These are phyloP conservation scores for Cladobotryum protrusum DNA, from an alignment of 2,329 filamentous ascomycete species.

Conservation along the genomic window DNA sequence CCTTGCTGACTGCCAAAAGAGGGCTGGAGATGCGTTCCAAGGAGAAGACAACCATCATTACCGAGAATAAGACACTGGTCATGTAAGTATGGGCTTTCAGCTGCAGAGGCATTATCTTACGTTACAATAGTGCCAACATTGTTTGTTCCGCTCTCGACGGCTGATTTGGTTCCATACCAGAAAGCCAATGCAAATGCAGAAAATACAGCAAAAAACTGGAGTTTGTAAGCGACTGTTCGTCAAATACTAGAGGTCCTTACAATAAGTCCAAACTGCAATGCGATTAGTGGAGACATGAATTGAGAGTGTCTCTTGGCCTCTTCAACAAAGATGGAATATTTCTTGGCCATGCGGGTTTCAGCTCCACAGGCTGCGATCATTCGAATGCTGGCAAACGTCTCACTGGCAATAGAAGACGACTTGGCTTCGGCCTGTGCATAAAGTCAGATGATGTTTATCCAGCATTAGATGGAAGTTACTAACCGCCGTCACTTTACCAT, in stretches of 20 bases:
- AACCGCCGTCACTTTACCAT: constrained; percentile 51
- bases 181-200: constrained; percentile 52
- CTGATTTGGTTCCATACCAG: constrained; percentile 55
- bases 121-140: constrained; percentile 50
- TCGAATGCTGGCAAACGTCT: constrained; percentile 88
- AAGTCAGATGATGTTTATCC: not conserved
- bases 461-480: constrained; percentile 18
- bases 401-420: constrained; percentile 68
- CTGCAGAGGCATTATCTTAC: constrained; percentile 27
- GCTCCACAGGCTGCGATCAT: constrained; percentile 92
- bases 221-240: constrained; percentile 9
- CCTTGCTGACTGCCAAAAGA: constrained; percentile 62
- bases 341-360: constrained; percentile 78
- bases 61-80: constrained; percentile 46
- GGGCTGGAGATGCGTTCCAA: constrained; percentile 52
- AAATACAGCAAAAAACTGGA: constrained; percentile 47
- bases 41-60: constrained; percentile 53
- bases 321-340: constrained; percentile 81
- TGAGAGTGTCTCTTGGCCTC: constrained; percentile 68
- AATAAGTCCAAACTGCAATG: constrained; percentile 75
- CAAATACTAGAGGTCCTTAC: constrained; percentile 19
- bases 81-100: no score
- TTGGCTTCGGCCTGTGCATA: constrained; percentile 43
- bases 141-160: constrained; percentile 38
- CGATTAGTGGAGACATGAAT: constrained; percentile 82